Evolutionary conservation across 345 rosid species (phyloP).

Genomic region (Limnanthes douglasii): DNA sequence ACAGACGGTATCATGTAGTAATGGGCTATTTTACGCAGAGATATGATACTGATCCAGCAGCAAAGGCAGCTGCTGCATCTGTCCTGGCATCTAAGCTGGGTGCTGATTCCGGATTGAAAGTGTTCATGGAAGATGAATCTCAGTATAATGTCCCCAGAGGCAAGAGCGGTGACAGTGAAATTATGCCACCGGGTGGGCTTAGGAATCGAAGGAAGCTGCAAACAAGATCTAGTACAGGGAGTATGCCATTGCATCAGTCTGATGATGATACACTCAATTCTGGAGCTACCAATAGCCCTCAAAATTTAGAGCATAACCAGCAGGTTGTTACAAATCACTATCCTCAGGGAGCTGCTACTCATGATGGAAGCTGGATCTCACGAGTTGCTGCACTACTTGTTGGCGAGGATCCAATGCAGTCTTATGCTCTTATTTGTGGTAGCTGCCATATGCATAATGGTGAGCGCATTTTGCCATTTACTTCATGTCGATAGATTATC

Average conservation of each 20-base stretch:
- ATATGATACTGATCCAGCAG: constrained; percentile 96
- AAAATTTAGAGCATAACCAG: constrained; percentile 27
- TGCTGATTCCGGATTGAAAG: constrained; percentile 81
- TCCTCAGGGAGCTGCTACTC: constrained; percentile 34
- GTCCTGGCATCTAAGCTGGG: constrained; percentile 95
- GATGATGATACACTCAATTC: constrained; percentile 26
- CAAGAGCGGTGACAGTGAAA: constrained; percentile 55
- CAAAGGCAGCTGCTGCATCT: constrained; percentile 94
- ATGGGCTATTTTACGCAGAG: constrained; percentile 32
- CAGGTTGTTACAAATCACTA: constrained; percentile 46
- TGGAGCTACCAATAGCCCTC: constrained; percentile 19
- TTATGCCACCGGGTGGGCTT: constrained; percentile 47
- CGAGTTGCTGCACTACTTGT: constrained; percentile 90
- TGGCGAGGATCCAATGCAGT: constrained; percentile 90
- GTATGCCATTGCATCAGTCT: constrained; percentile 21
- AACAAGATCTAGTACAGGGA: constrained; percentile 34
- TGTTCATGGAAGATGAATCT: constrained; percentile 53
- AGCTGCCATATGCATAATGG: constrained; percentile 95
- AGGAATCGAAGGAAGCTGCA: constrained; percentile 54
- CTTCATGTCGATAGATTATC: not conserved
- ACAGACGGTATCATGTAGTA: not conserved
- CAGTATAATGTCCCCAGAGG: constrained; percentile 25
- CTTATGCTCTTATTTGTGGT: constrained; percentile 89
- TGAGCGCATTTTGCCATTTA: constrained; percentile 15
- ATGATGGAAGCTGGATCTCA: constrained; percentile 78